Conservation (phyloP, 2,329 filamentous ascomycete species). For the Cladosporium sp. region DNA sequence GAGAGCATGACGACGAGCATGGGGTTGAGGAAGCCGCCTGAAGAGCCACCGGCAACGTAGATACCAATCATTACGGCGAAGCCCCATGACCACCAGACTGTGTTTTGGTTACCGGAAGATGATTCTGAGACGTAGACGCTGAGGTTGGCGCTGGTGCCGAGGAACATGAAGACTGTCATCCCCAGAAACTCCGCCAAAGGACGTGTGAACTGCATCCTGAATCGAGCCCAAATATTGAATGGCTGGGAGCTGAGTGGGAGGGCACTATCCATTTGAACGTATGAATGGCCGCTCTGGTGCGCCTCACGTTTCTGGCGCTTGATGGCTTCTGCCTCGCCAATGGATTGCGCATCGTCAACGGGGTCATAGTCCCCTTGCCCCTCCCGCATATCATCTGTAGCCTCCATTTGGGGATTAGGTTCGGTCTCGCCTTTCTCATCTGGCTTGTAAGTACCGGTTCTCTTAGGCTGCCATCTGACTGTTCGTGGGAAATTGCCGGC, state of each 20-base stretch:
- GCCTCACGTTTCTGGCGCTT: constrained; percentile 3
- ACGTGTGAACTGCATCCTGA: constrained; percentile 52
- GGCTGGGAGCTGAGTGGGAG: constrained; percentile 7
- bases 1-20: constrained; percentile 41
- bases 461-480: constrained; percentile 19
- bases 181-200: constrained; percentile 59
- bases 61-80: constrained; percentile 49
- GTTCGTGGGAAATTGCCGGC: constrained; percentile 25
- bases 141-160: constrained; percentile 26
- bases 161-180: constrained; percentile 33
- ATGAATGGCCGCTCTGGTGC: constrained; percentile 5
- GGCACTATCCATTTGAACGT: neutral
- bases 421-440: constrained; percentile 23
- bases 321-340: constrained; percentile 4
- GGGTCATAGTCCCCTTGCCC: neutral
- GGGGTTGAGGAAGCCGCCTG: constrained; percentile 47
- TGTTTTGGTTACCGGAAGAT: constrained; percentile 20
- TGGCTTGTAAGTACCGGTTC: constrained; percentile 13
- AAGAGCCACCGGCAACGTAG: constrained; percentile 41
- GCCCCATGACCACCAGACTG: constrained; percentile 44
- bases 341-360: constrained; percentile 2
- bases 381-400: neutral
- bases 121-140: constrained; percentile 38
- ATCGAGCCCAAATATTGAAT: constrained; percentile 48
- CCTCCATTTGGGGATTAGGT: constrained; percentile 20